Evolutionary conservation across 2,329 filamentous ascomycete species (phyloP).

Genomic region (Aspergillus bombycis): DNA sequence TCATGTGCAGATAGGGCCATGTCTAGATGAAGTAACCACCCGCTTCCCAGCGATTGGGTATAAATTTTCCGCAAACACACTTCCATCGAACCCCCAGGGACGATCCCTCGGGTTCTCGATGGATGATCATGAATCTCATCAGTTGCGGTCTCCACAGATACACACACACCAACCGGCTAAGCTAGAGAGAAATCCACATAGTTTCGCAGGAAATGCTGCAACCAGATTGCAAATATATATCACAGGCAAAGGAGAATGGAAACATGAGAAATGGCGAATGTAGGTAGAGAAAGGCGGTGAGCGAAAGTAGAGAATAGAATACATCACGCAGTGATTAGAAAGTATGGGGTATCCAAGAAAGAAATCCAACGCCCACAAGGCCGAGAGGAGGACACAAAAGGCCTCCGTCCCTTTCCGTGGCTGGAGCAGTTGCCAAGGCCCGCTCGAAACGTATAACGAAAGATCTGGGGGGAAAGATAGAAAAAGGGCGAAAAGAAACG

Average conservation of each 20-base stretch:
- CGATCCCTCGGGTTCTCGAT: neutral
- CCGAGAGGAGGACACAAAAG: slow-evolving; percentile 4
- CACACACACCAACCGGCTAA: slow-evolving; percentile 11
- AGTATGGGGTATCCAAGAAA: slow-evolving; percentile 31
- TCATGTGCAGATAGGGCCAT: neutral
- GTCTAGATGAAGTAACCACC: neutral
- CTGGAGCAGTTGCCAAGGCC: slow-evolving; percentile 17
- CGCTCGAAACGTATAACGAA: slow-evolving; percentile 17
- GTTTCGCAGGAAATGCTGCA: slow-evolving; percentile 13
- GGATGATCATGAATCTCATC: slow-evolving; percentile 27
- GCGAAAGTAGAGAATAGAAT: slow-evolving; percentile 11
- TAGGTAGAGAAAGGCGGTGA: neutral
- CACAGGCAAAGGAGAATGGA: neutral
- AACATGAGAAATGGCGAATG: neutral
- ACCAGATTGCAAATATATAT: neutral
- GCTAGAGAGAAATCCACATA: slow-evolving; percentile 6
- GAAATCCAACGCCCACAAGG: slow-evolving; percentile 23
- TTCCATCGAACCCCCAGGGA: too few relatives aligned
- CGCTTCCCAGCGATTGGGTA: neutral
- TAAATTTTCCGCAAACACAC: slow-evolving; percentile 1
- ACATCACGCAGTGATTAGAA: slow-evolving; percentile 28
- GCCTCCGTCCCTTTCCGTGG: neutral
- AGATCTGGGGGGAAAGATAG: neutral
- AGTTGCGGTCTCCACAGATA: slow-evolving; percentile 16
- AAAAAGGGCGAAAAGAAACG: slow-evolving; percentile 4